phyloP scores from a whole-genome alignment of 2,329 filamentous ascomycete species.

The Geosmithia morbida region DNA sequence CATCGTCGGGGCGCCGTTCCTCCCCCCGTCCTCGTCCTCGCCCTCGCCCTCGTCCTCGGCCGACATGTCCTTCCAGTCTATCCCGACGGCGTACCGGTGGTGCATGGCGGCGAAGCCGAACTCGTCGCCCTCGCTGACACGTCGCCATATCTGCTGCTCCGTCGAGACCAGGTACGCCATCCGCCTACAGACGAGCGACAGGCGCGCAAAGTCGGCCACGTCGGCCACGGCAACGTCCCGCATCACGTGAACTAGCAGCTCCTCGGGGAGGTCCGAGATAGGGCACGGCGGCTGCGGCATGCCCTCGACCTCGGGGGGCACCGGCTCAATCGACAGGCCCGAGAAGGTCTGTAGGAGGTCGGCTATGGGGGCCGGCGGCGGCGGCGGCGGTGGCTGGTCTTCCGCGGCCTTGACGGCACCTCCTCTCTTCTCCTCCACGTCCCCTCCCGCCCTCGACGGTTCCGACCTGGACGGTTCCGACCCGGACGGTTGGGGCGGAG shows the following conservation, averaged over 20 bases:
- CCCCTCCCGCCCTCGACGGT: too few species aligned
- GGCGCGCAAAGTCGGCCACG: conserved; percentile 59
- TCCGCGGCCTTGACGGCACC: conserved; percentile 17
- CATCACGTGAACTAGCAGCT: conserved; percentile 72
- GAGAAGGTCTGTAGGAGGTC: conserved; percentile 70
- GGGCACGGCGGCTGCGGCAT: conserved; percentile 66
- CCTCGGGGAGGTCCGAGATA: conserved; percentile 63
- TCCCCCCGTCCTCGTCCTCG: too few species aligned
- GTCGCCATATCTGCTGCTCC: conserved; percentile 78
- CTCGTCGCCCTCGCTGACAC: conserved; percentile 52
- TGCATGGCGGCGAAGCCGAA: conserved; percentile 77
- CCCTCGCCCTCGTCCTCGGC: background rate
- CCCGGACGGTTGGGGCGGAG: background rate
- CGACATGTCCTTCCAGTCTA: conserved; percentile 30
- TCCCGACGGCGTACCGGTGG: conserved; percentile 56
- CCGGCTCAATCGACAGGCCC: conserved; percentile 49
- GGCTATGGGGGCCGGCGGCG: conserved; percentile 25
- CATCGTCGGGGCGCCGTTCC: background rate
- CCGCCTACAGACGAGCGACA: conserved; percentile 72
- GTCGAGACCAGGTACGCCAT: conserved; percentile 73
- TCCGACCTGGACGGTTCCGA: too few species aligned
- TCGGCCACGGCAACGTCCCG: conserved; percentile 58
- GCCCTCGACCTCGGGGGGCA: conserved; percentile 55
- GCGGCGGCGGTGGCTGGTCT: conserved; percentile 25
- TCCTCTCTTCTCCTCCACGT: too few species aligned